A percentile compares a stretch with the other conserved stretches of the same genome.
These are phyloP conservation scores for Sextonia rubra DNA, from an alignment of 164 flowering plant species.

Conservation along the genomic window DNA sequence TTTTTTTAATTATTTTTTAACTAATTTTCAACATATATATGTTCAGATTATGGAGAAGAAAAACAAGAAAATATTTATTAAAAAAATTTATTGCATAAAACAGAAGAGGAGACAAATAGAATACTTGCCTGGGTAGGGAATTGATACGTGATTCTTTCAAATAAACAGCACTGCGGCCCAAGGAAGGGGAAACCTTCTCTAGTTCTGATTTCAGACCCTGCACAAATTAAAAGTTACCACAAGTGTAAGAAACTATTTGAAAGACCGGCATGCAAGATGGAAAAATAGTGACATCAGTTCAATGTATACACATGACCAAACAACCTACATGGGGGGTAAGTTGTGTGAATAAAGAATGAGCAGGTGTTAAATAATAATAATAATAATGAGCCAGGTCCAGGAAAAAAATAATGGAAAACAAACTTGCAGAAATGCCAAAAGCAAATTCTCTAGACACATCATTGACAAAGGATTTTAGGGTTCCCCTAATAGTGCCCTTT, in stretches of 20 bases:
- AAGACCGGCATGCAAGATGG: background rate
- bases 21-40: too few species aligned
- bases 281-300: background rate
- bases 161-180: constrained; percentile 91
- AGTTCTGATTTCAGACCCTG: constrained; percentile 90
- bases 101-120: background rate
- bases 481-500: too few species aligned
- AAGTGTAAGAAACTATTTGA: background rate
- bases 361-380: too few species aligned
- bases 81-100: background rate
- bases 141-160: constrained; percentile 85
- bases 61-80: background rate
- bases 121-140: constrained; percentile 73
- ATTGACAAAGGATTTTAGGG: background rate
- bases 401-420: constrained; percentile 4
- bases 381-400: background rate
- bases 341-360: background rate
- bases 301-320: background rate
- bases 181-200: constrained; percentile 84
- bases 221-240: constrained; percentile 12
- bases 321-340: too few species aligned
- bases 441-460: background rate
- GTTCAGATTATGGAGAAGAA: background rate
- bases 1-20: too few species aligned
- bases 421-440: background rate